Evolutionary conservation across 768 basidiomycete genomes (phyloP).

Genomic region (Pulveroboletus sp.): DNA sequence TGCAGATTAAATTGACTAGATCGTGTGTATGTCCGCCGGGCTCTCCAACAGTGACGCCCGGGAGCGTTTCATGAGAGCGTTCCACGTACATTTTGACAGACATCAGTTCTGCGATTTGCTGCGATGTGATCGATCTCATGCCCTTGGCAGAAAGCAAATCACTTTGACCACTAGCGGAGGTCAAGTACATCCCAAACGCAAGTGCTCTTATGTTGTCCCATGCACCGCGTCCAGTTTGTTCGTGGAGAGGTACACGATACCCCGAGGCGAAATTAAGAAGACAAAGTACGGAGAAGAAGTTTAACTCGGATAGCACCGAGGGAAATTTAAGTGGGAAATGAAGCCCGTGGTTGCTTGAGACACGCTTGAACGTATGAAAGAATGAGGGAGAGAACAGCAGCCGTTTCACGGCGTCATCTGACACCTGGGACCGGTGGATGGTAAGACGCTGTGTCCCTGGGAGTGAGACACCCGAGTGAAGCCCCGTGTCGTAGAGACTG

Average conservation of each 20-base stretch:
- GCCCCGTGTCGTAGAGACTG: not conserved
- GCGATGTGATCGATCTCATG: conserved; percentile 48
- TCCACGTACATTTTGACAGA: conserved; percentile 67
- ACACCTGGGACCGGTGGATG: conserved; percentile 42
- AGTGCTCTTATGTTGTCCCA: conserved; percentile 80
- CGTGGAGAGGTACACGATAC: conserved; percentile 70
- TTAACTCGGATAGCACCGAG: conserved; percentile 69
- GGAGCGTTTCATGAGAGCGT: conserved; percentile 60
- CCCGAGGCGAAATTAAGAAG: conserved; percentile 83
- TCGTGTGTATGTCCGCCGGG: conserved; percentile 71
- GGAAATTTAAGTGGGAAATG: conserved; percentile 77
- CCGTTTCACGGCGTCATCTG: conserved; percentile 50
- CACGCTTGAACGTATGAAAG: conserved; percentile 53
- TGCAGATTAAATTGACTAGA: conserved; percentile 62
- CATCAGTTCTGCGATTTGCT: conserved; percentile 70
- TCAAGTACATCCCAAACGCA: conserved; percentile 66
- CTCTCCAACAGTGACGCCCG: conserved; percentile 69
- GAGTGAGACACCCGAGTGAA: not conserved
- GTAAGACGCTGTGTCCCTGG: conserved; percentile 7
- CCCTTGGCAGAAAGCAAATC: conserved; percentile 66
- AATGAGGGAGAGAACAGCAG: conserved; percentile 65
- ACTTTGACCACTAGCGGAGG: conserved; percentile 48
- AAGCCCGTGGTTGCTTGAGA: conserved; percentile 64
- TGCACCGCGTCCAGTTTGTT: conserved; percentile 70
- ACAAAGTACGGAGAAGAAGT: conserved; percentile 71